Evolutionary conservation across 257 asterid species (phyloP).

Genomic region (Solanum corneliomulleri): DNA sequence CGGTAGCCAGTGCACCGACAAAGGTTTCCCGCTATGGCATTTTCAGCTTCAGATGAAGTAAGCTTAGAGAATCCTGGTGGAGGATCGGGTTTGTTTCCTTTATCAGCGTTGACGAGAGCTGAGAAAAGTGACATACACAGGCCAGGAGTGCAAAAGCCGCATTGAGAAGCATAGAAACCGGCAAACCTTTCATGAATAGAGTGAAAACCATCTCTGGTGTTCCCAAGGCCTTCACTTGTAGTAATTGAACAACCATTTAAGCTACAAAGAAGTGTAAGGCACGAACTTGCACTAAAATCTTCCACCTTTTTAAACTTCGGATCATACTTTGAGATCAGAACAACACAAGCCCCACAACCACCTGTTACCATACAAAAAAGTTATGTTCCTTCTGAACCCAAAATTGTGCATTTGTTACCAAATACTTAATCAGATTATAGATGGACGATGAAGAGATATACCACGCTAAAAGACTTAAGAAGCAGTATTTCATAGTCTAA

Average conservation of each 20-base stretch:
- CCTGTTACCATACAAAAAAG: constrained; percentile 19
- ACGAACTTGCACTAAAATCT: constrained; percentile 38
- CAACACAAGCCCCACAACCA: constrained; percentile 84
- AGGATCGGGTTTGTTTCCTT: constrained; percentile 17
- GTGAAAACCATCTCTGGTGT: constrained; percentile 60
- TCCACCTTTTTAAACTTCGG: constrained; percentile 24
- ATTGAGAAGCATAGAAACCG: constrained; percentile 76
- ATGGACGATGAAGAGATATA: neutral
- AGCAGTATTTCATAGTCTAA: neutral
- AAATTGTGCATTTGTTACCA: neutral
- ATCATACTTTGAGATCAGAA: constrained; percentile 51
- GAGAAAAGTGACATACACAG: constrained; percentile 66
- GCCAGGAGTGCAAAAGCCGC: constrained; percentile 84
- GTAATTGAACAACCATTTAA: constrained; percentile 51
- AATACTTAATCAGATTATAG: neutral
- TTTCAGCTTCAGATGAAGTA: constrained; percentile 58
- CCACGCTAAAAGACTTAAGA: neutral
- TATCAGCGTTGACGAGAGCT: constrained; percentile 44
- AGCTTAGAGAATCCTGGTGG: constrained; percentile 51
- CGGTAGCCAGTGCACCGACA: constrained; percentile 80
- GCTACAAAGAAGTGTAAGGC: constrained; percentile 74
- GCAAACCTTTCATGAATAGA: constrained; percentile 65
- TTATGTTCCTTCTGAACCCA: neutral
- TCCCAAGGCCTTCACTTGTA: constrained; percentile 77
- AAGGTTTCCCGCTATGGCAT: constrained; percentile 50